Conservation (phyloP, 108 stramenopile species). For the Aurantiochytrium sp. region DNA sequence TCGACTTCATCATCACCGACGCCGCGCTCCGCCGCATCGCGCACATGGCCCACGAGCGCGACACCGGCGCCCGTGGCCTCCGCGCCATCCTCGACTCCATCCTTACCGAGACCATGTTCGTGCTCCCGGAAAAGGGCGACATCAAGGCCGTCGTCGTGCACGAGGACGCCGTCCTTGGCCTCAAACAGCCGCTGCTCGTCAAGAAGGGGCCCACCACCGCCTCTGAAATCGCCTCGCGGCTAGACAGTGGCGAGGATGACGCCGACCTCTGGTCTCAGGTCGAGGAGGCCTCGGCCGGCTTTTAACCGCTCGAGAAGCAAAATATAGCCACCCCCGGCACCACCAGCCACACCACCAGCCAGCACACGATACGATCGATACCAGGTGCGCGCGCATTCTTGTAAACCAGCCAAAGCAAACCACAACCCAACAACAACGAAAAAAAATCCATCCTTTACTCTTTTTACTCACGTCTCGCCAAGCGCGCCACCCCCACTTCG, state of each 20-base stretch:
- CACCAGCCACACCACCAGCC: neutral
- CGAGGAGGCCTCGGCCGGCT: constrained; percentile 23
- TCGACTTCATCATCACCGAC: constrained; percentile 85
- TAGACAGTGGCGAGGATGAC: constrained; percentile 5
- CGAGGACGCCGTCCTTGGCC: constrained; percentile 72
- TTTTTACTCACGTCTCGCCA: neutral
- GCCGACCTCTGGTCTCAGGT: constrained; percentile 17
- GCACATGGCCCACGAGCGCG: constrained; percentile 74
- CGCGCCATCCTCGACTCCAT: constrained; percentile 86
- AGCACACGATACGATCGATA: too few relatives aligned
- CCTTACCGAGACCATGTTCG: constrained; percentile 87
- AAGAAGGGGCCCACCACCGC: constrained; percentile 7
- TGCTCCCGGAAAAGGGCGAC: constrained; percentile 74
- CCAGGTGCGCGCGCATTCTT: too few relatives aligned
- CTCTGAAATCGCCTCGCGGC: neutral
- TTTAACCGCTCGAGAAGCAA: neutral
- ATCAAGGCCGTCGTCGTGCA: constrained; percentile 91
- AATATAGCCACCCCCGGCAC: neutral
- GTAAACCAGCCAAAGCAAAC: too few relatives aligned
- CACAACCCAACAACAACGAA: too few relatives aligned
- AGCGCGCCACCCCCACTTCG: too few relatives aligned
- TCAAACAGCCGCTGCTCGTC: constrained; percentile 11
- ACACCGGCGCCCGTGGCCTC: constrained; percentile 90
- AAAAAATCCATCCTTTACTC: neutral
- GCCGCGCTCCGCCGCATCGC: constrained; percentile 83